Conservation (phyloP, 1,284 basidiomycete genomes). For the Porogramme epimiltina region DNA sequence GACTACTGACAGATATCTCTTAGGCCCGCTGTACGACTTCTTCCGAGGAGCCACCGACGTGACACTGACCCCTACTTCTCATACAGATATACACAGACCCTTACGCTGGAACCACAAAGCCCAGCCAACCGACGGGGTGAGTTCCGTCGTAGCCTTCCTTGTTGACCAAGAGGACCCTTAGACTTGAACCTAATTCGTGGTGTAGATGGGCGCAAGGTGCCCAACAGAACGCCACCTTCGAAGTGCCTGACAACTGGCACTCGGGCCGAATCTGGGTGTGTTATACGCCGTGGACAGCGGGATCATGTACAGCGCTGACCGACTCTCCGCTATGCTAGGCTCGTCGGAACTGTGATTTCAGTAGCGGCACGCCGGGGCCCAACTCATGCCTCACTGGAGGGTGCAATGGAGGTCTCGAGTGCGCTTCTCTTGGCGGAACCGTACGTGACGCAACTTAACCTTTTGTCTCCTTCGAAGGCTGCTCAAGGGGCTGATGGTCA, state of each 20-base stretch:
- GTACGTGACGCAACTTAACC: slow-evolving; percentile 16
- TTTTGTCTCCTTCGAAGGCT: no score
- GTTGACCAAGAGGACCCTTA: slow-evolving; percentile 19
- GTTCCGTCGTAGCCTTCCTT: no score
- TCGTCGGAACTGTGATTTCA: slow-evolving; percentile 47
- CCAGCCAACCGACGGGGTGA: slow-evolving; percentile 19
- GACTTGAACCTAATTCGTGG: slow-evolving; percentile 22
- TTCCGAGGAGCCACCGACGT: background rate
- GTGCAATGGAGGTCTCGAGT: slow-evolving; percentile 48
- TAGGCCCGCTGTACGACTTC: slow-evolving; percentile 34
- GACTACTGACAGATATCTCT: background rate
- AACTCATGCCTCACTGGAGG: slow-evolving; percentile 44
- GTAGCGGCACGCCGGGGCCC: slow-evolving; percentile 36
- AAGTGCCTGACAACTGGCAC: slow-evolving; percentile 39
- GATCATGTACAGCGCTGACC: background rate
- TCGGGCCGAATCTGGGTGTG: slow-evolving; percentile 42
- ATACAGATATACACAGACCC: slow-evolving; percentile 34
- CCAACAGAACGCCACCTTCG: slow-evolving; percentile 32
- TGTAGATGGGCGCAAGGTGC: slow-evolving; percentile 35
- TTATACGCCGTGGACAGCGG: background rate
- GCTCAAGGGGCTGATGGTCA: no score
- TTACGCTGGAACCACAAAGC: slow-evolving; percentile 28
- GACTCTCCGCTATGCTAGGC: slow-evolving; percentile 26
- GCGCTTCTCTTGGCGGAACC: slow-evolving; percentile 41
- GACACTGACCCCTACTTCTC: background rate